Evolutionary conservation across 371 early-diverging fungal genomes (phyloP).

Genomic region (Mortierella sp.): DNA sequence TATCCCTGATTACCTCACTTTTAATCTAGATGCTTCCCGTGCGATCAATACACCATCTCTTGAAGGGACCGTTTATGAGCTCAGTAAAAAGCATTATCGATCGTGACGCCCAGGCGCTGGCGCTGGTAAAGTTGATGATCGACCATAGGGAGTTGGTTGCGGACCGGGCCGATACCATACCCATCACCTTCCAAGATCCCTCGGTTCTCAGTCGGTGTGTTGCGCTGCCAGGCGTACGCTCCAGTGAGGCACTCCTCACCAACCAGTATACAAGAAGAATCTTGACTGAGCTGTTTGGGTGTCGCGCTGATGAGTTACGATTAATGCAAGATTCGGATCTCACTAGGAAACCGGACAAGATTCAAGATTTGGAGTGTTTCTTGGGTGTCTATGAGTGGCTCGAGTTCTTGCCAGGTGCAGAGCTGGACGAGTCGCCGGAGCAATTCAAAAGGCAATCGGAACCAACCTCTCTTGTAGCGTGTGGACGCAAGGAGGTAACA

Average conservation of each 20-base stretch:
- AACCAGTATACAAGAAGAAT: slow-evolving; percentile 24
- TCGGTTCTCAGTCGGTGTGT: slow-evolving; percentile 32
- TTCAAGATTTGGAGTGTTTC: slow-evolving; percentile 55
- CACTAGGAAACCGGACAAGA: slow-evolving; percentile 47
- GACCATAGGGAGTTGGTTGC: slow-evolving; percentile 21
- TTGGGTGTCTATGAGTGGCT: slow-evolving; percentile 53
- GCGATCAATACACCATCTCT: slow-evolving; percentile 45
- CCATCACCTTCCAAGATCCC: slow-evolving; percentile 39
- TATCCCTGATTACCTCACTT: neutral
- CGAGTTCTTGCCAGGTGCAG: slow-evolving; percentile 52
- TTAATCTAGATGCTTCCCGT: slow-evolving; percentile 17
- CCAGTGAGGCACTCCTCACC: slow-evolving; percentile 30
- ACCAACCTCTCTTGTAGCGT: neutral
- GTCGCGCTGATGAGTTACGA: slow-evolving; percentile 42
- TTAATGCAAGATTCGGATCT: slow-evolving; percentile 48
- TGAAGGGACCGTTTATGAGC: slow-evolving; percentile 41
- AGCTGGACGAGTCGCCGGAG: slow-evolving; percentile 12
- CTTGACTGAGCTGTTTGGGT: slow-evolving; percentile 25
- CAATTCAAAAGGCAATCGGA: neutral
- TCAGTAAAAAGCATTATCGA: slow-evolving; percentile 9
- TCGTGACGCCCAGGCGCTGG: slow-evolving; percentile 53
- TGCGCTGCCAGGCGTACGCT: slow-evolving; percentile 37
- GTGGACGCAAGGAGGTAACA: slow-evolving; percentile 41
- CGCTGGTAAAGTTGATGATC: slow-evolving; percentile 40
- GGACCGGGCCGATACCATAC: slow-evolving; percentile 22